These are phyloP conservation scores for Rossbeevera mucosa DNA, from an alignment of 768 basidiomycete species.

Conservation along the genomic window DNA sequence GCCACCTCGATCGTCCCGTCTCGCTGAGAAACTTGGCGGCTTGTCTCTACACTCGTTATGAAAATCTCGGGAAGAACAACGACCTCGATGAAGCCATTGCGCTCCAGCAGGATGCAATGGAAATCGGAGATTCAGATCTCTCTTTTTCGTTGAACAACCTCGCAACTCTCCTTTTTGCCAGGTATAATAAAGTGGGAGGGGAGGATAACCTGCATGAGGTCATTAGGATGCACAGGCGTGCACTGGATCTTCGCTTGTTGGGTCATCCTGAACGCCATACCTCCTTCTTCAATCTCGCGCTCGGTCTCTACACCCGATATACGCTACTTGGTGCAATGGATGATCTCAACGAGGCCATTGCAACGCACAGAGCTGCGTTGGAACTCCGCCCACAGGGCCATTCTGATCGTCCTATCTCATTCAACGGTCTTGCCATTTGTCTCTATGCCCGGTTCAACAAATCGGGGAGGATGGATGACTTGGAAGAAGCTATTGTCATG, in stretches of 20 bases:
- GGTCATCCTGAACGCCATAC: background rate
- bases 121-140: constrained; percentile 8
- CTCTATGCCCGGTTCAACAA: constrained; percentile 1
- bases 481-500: background rate
- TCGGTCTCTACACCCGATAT: background rate
- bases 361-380: constrained; percentile 5
- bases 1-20: background rate
- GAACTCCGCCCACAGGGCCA: constrained; percentile 8
- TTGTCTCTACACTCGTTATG: background rate
- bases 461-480: background rate
- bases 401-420: constrained; percentile 6
- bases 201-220: background rate
- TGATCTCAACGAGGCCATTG: constrained; percentile 20
- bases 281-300: constrained; percentile 1
- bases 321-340: background rate
- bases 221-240: background rate
- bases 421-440: constrained; percentile 16
- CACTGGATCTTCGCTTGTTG: background rate
- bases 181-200: background rate
- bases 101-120: constrained; percentile 4
- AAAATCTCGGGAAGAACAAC: background rate
- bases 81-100: constrained; percentile 19
- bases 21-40: constrained; percentile 1
- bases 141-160: constrained; percentile 13
- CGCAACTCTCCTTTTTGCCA: constrained; percentile 7